phyloP scores from a whole-genome alignment of 148 eudicot species.

The Chenopodium album region DNA sequence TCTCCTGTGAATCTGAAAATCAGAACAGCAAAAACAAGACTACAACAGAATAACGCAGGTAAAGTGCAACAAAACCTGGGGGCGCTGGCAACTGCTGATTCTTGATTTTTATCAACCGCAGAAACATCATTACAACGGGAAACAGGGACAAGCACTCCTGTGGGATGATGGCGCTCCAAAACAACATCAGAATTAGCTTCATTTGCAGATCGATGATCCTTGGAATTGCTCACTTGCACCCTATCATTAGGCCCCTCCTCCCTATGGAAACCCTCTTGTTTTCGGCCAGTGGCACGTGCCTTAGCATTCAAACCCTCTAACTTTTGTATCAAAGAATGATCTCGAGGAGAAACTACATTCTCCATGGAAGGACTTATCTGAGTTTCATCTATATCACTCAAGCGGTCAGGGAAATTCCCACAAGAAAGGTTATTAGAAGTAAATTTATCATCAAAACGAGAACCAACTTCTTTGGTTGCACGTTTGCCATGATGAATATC shows the following conservation, averaged over 20 bases:
- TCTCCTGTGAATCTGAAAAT: constrained; percentile 51
- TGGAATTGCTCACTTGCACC: constrained; percentile 30
- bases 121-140: constrained; percentile 33
- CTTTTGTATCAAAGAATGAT: constrained; percentile 63
- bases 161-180: constrained; percentile 38
- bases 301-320: constrained; percentile 87
- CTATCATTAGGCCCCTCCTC: constrained; percentile 41
- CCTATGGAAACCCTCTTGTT: constrained; percentile 36
- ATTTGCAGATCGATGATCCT: constrained; percentile 21
- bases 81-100: constrained; percentile 29
- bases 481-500: constrained; percentile 30
- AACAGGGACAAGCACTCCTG: constrained; percentile 41
- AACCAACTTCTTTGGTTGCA: constrained; percentile 31
- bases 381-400: constrained; percentile 30
- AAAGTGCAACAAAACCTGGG: constrained; percentile 54
- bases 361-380: constrained; percentile 31
- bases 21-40: constrained; percentile 15
- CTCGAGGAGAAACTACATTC: constrained; percentile 38
- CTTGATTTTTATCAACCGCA: constrained; percentile 36
- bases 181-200: constrained; percentile 32
- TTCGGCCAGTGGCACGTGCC: constrained; percentile 61
- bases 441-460: constrained; percentile 27
- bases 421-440: constrained; percentile 23
- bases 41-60: constrained; percentile 5
- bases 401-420: constrained; percentile 33